These are phyloP conservation scores for Daldinia grandis DNA, from an alignment of 495 filamentous ascomycete genomes.

Conservation along the genomic window DNA sequence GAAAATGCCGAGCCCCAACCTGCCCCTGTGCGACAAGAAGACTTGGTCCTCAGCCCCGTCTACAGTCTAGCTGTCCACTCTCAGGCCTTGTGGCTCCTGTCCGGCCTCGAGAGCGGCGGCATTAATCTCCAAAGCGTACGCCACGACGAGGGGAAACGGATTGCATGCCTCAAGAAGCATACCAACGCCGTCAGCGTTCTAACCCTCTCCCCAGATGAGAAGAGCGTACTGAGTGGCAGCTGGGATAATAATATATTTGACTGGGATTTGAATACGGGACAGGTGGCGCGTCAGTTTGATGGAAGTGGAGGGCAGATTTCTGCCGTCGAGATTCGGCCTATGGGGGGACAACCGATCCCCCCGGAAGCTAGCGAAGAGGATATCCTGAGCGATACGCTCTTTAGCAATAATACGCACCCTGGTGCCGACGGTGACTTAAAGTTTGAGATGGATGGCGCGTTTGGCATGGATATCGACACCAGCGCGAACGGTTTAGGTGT, in stretches of 20 bases:
- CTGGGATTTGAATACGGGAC: conserved; percentile 94
- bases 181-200: conserved; percentile 92
- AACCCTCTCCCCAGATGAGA: conserved; percentile 82
- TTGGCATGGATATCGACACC: conserved; percentile 15
- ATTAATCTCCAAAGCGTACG: conserved; percentile 96
- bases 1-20: conserved; percentile 75
- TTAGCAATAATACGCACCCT: conserved; percentile 60
- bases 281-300: conserved; percentile 75
- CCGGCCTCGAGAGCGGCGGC: conserved; percentile 85
- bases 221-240: conserved; percentile 87
- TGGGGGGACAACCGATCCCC: conserved; percentile 76
- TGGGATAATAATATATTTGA: conserved; percentile 96
- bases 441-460: conserved; percentile 21
- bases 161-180: conserved; percentile 81
- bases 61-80: conserved; percentile 93
- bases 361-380: conserved; percentile 68
- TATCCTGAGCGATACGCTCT: conserved; percentile 71
- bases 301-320: conserved; percentile 86
- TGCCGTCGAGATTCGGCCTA: conserved; percentile 84
- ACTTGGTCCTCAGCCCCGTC: conserved; percentile 76
- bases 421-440: conserved; percentile 18
- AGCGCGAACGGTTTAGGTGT: conserved; percentile 29
- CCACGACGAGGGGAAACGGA: conserved; percentile 91
- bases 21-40: conserved; percentile 57
- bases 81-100: conserved; percentile 88